phyloP scores from a whole-genome alignment of 192 early-diverging fungal genomes.

The Gaertneriomyces sp. region DNA sequence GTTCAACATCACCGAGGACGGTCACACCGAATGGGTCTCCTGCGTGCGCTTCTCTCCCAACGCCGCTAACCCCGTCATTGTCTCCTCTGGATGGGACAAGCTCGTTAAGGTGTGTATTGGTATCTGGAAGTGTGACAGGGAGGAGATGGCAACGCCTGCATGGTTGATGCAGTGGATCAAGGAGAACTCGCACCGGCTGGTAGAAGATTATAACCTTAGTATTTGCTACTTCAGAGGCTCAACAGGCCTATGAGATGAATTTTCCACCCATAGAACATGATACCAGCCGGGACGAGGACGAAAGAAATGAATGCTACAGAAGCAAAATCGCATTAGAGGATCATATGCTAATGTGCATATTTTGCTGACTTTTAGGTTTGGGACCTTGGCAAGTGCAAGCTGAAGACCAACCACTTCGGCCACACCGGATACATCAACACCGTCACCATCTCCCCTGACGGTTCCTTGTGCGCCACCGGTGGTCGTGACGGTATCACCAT shows the following conservation, averaged over 20 bases:
- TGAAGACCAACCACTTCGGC: constrained; percentile 98
- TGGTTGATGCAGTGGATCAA: neutral
- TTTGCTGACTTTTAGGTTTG: constrained; percentile 68
- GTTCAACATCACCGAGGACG: constrained; percentile 94
- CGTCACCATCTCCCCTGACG: constrained; percentile 98
- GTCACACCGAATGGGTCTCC: constrained; percentile 98
- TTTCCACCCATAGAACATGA: constrained; percentile 35
- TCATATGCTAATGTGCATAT: neutral
- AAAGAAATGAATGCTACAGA: neutral
- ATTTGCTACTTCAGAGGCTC: constrained; percentile 53
- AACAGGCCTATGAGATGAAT: constrained; percentile 40
- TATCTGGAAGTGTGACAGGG: neutral
- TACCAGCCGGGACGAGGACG: constrained; percentile 6
- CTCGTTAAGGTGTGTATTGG: constrained; percentile 86
- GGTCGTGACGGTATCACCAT: constrained; percentile 98
- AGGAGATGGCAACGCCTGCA: neutral
- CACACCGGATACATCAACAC: constrained; percentile 98
- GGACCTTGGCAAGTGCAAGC: constrained; percentile 98
- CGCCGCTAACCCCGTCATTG: constrained; percentile 95
- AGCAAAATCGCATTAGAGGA: no score
- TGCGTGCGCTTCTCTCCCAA: constrained; percentile 99
- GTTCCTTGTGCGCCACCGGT: constrained; percentile 99
- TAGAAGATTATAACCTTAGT: constrained; percentile 31
- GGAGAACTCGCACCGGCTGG: neutral
- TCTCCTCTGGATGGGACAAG: constrained; percentile 99